Percentiles rank a stretch among this genome's conserved stretches.
phyloP scores from a whole-genome alignment of 129 eudicot genomes.

The Cynara cardunculus region DNA sequence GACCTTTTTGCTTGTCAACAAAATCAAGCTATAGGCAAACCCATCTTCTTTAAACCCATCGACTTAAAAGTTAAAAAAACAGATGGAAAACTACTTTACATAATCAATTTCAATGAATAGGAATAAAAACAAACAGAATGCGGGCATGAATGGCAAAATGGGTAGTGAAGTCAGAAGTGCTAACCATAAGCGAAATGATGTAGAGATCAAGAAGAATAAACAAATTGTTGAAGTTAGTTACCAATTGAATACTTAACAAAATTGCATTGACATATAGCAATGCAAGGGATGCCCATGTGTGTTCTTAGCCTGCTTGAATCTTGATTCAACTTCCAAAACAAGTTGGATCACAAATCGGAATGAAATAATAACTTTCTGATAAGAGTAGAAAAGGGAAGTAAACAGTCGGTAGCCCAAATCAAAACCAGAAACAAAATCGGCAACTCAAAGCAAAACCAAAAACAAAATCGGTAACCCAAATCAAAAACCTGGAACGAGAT shows the following conservation, averaged over 20 bases:
- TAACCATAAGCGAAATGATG: conserved; percentile 3
- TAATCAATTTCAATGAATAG: neutral
- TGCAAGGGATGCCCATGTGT: neutral
- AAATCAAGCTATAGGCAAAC: conserved; percentile 66
- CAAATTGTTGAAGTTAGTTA: conserved; percentile 3
- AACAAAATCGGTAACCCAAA: too few relatives aligned
- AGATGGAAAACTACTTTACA: neutral
- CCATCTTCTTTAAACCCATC: conserved; percentile 32
- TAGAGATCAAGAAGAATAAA: conserved; percentile 27
- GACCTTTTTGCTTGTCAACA: conserved; percentile 70
- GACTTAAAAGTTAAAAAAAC: neutral
- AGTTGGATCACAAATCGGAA: too few relatives aligned
- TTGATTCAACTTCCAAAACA: too few relatives aligned
- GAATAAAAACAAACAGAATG: conserved; percentile 6
- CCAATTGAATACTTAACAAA: conserved; percentile 6
- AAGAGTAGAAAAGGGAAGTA: too few relatives aligned
- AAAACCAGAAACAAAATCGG: too few relatives aligned
- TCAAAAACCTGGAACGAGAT: too few relatives aligned
- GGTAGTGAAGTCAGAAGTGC: conserved; percentile 12
- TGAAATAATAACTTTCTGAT: too few relatives aligned
- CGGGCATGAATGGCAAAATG: conserved; percentile 22
- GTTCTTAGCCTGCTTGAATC: too few relatives aligned
- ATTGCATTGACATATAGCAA: conserved; percentile 15
- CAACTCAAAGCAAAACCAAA: too few relatives aligned
- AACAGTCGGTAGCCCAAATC: too few relatives aligned